phyloP scores from a whole-genome alignment of 768 basidiomycete species.

The Clathrus columnatus region DNA sequence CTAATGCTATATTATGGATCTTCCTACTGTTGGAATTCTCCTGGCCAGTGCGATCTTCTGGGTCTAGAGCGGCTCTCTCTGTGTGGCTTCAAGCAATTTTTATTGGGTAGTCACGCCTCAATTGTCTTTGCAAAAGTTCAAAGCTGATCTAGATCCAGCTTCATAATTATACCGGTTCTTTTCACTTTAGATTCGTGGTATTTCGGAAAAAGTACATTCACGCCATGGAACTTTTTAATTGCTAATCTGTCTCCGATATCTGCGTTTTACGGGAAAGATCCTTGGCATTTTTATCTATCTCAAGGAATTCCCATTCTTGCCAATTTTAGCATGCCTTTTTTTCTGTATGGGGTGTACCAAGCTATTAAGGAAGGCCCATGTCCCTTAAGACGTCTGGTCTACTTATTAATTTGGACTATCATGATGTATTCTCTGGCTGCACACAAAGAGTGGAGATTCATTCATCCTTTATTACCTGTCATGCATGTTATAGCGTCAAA shows the following conservation, averaged over 20 bases:
- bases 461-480: slow-evolving; percentile 84
- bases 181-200: slow-evolving; percentile 61
- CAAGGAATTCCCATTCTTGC: slow-evolving; percentile 83
- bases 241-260: slow-evolving; percentile 83
- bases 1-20: slow-evolving; percentile 80
- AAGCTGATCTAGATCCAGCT: slow-evolving; percentile 10
- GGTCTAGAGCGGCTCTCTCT: slow-evolving; percentile 21
- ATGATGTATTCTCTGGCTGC: slow-evolving; percentile 67
- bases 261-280: slow-evolving; percentile 80
- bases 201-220: slow-evolving; percentile 58
- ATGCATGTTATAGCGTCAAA: slow-evolving; percentile 73
- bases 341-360: slow-evolving; percentile 49
- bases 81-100: slow-evolving; percentile 32
- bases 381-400: slow-evolving; percentile 35
- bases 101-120: slow-evolving; percentile 37
- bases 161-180: slow-evolving; percentile 18
- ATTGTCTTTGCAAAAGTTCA: slow-evolving; percentile 10
- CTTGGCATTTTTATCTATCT: slow-evolving; percentile 83
- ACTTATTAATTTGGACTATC: slow-evolving; percentile 51
- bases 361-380: slow-evolving; percentile 12
- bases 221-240: slow-evolving; percentile 72
- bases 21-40: slow-evolving; percentile 50
- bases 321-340: slow-evolving; percentile 64
- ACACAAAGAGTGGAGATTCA: slow-evolving; percentile 97
- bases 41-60: slow-evolving; percentile 38